A percentile compares a stretch with the other conserved stretches of the same genome.
phyloP scores from a whole-genome alignment of 345 rosid species.

The Aethionema arabicum region DNA sequence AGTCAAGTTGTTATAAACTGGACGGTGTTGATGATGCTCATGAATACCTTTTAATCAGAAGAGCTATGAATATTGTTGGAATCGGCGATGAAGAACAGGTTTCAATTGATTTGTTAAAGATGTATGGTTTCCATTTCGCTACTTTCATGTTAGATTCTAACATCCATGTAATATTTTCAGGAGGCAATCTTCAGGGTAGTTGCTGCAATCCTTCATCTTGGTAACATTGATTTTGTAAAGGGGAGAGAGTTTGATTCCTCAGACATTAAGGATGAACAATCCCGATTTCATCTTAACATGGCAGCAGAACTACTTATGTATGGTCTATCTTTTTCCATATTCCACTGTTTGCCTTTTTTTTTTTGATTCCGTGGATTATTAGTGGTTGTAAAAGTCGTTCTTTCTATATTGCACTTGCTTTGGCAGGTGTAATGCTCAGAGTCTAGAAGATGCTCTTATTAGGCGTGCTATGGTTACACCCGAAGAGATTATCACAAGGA shows the following conservation, averaged over 20 bases:
- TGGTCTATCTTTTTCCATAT: conserved; percentile 14
- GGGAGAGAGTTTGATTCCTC: conserved; percentile 87
- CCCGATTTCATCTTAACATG: conserved; percentile 70
- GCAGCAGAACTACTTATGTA: conserved; percentile 76
- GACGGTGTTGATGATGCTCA: conserved; percentile 83
- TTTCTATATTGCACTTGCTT: conserved; percentile 23
- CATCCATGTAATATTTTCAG: conserved; percentile 44
- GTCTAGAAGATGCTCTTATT: conserved; percentile 86
- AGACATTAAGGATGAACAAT: conserved; percentile 66
- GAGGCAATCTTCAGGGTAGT: conserved; percentile 89
- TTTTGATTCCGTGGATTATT: conserved; percentile 13
- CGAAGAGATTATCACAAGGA: conserved; percentile 82
- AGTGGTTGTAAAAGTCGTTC: conserved; percentile 11
- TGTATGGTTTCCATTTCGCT: not conserved
- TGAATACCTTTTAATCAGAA: conserved; percentile 82
- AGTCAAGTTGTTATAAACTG: conserved; percentile 69
- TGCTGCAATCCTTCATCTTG: conserved; percentile 91
- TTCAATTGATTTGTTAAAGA: conserved; percentile 10
- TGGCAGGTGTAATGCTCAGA: conserved; percentile 70
- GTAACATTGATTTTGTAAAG: conserved; percentile 72
- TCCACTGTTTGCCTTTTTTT: conserved; percentile 10
- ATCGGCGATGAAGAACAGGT: conserved; percentile 46
- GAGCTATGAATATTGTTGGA: conserved; percentile 95
- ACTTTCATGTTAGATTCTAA: conserved; percentile 38
- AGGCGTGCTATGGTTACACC: conserved; percentile 94